Base-by-base conservation (phyloP, 2,329 filamentous ascomycete genomes). In the Penicillium olsonii region DNA sequence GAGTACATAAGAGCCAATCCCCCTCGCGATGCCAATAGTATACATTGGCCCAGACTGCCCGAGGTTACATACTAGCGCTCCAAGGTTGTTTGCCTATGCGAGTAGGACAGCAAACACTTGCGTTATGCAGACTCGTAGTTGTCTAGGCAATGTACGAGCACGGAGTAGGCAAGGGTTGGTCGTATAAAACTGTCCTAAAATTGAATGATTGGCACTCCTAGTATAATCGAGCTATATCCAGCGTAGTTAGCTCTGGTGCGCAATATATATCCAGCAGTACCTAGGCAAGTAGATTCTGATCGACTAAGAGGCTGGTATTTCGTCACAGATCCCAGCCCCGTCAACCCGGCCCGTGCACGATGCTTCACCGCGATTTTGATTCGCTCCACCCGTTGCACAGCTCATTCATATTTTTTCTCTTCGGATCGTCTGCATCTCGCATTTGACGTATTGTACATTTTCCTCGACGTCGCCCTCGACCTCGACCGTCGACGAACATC, bases 281-380 rank as follows among this genome's bases (percentile, higher is more conserved):
- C n/a, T n/a, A n/a, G n/a, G n/a, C n/a, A n/a, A n/a, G n/a, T n/a
- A n/a, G n/a, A n/a, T n/a, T n/a, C 8, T 24, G 22, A 9, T 17
- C 8, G n/a, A 27, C 15, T 9, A 19, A 31, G 39, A 48, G 45
- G 45, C 40, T 44, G 39, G 45, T 20, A 18, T 31, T n/a, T 29
- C 22, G 31, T 52, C 42, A 51, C 40, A 33, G 45, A 29, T 49
- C 44, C 56, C 48, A 49, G 50, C 50, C 51, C 41, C 39, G 45
- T 52, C 14, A 12, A 27, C 10, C 1, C 6, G 58, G 59, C 44
- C 54, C 50, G 59, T 61, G 59, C 59, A 55, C 56, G 34, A 27
- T 38, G 31, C 54, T 48, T 60, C 60, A 62, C 60, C 60, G 60
- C 59, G 59, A 57, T 44, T 62, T 62, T 56, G 57, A 62, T 62